These are phyloP conservation scores for Croton setiger DNA, from an alignment of 441 rosid genomes.

Conservation along the genomic window DNA sequence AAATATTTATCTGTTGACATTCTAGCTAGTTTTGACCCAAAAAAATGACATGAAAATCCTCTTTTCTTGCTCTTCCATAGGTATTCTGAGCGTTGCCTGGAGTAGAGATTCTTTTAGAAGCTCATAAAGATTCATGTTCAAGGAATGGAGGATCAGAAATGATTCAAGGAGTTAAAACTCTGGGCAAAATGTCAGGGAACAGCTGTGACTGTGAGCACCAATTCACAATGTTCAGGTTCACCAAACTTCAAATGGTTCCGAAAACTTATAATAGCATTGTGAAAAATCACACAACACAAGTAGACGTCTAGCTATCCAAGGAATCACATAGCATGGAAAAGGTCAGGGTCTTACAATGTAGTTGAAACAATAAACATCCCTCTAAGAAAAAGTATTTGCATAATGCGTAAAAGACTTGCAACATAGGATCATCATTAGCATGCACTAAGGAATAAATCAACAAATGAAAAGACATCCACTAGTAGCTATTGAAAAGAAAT, in stretches of 20 bases:
- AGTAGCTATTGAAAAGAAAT: neutral
- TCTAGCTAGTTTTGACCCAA: neutral
- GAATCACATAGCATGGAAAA: neutral
- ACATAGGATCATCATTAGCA: neutral
- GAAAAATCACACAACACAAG: neutral
- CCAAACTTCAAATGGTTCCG: neutral
- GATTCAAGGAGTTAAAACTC: neutral
- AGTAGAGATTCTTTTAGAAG: neutral
- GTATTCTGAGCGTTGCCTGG: neutral
- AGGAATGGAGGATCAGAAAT: neutral
- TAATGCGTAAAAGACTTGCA: neutral
- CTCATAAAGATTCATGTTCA: neutral
- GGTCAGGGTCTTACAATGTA: neutral
- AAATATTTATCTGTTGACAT: neutral
- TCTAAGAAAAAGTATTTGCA: neutral
- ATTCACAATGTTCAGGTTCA: neutral
- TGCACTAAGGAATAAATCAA: neutral
- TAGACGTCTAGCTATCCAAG: neutral
- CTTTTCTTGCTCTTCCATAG: neutral
- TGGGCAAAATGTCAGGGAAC: neutral
- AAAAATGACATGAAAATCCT: neutral
- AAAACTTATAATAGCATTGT: neutral
- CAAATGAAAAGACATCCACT: neutral
- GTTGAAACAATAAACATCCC: neutral
- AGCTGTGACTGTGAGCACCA: neutral